Conservation (phyloP, 768 basidiomycete species). For the Hygrophorus pudorinus region DNA sequence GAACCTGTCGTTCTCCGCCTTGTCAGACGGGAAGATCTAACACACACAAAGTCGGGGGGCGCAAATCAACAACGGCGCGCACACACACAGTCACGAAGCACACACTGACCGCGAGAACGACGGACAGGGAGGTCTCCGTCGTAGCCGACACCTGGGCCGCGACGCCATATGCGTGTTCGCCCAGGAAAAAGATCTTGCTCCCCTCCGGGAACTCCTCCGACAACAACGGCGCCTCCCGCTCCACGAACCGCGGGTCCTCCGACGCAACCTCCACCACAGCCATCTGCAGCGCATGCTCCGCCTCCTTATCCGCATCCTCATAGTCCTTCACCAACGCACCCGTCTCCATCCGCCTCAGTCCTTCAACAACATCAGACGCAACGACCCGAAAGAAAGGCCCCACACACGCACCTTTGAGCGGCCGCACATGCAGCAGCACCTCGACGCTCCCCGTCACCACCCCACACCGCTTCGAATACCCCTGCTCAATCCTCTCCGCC, state of each 20-base stretch:
- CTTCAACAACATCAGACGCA: conserved; percentile 26
- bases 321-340: conserved; percentile 96
- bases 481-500: conserved; percentile 70
- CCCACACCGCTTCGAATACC: conserved; percentile 84
- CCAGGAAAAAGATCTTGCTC: conserved; percentile 91
- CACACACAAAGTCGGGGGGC: no score
- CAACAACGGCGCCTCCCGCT: conserved; percentile 72
- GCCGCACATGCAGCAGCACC: conserved; percentile 77
- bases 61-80: background rate
- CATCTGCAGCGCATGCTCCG: conserved; percentile 83
- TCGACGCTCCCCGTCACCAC: conserved; percentile 78
- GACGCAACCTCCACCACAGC: conserved; percentile 68
- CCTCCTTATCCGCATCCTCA: conserved; percentile 71
- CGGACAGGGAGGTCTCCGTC: conserved; percentile 58
- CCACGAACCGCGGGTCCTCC: conserved; percentile 83
- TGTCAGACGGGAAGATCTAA: conserved; percentile 90
- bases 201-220: conserved; percentile 85
- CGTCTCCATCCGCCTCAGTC: conserved; percentile 79
- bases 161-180: conserved; percentile 90
- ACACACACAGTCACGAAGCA: background rate
- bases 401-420: conserved; percentile 65
- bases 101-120: conserved; percentile 70
- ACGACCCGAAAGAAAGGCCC: conserved; percentile 1
- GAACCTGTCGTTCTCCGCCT: conserved; percentile 69
- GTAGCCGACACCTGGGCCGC: conserved; percentile 83